These are phyloP conservation scores for Peronospora tabacina DNA, from an alignment of 352 stramenopile species.

Conservation along the genomic window DNA sequence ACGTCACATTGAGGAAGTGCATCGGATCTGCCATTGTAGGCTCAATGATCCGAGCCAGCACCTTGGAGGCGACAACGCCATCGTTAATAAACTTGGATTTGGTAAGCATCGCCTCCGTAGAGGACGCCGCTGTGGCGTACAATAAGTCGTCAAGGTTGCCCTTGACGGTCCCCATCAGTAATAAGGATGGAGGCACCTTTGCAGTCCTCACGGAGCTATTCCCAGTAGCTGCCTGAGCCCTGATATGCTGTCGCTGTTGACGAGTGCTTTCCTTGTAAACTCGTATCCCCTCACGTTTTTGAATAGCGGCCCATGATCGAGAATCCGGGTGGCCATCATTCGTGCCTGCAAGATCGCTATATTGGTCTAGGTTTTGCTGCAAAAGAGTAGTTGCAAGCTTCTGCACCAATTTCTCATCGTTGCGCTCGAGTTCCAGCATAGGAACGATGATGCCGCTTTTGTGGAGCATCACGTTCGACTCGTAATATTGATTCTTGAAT, in stretches of 20 bases:
- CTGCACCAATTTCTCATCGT: slow-evolving; percentile 27
- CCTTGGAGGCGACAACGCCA: slow-evolving; percentile 24
- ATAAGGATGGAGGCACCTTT: slow-evolving; percentile 20
- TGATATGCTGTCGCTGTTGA: slow-evolving; percentile 23
- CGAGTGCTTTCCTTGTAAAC: slow-evolving; percentile 33
- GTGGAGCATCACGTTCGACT: slow-evolving; percentile 11
- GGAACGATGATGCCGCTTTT: slow-evolving; percentile 26
- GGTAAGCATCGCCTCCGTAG: slow-evolving; percentile 30
- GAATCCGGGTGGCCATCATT: slow-evolving; percentile 30
- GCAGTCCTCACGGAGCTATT: slow-evolving; percentile 11
- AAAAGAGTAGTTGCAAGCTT: slow-evolving; percentile 25
- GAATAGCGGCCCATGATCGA: slow-evolving; percentile 22
- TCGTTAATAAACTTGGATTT: slow-evolving; percentile 33
- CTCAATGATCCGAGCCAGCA: slow-evolving; percentile 26
- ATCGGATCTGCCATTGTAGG: slow-evolving; percentile 33
- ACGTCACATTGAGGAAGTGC: slow-evolving; percentile 34
- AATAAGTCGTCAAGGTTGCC: slow-evolving; percentile 40
- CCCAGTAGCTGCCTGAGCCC: slow-evolving; percentile 18
- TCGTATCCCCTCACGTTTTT: slow-evolving; percentile 25
- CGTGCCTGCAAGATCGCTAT: slow-evolving; percentile 19
- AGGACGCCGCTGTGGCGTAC: slow-evolving; percentile 33
- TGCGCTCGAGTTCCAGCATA: slow-evolving; percentile 19
- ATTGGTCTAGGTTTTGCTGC: slow-evolving; percentile 27
- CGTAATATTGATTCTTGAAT: slow-evolving; percentile 9
- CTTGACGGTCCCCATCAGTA: slow-evolving; percentile 34